Evolutionary conservation across 352 stramenopile genomes (phyloP).

Genomic region (Phytopythium vexans): DNA sequence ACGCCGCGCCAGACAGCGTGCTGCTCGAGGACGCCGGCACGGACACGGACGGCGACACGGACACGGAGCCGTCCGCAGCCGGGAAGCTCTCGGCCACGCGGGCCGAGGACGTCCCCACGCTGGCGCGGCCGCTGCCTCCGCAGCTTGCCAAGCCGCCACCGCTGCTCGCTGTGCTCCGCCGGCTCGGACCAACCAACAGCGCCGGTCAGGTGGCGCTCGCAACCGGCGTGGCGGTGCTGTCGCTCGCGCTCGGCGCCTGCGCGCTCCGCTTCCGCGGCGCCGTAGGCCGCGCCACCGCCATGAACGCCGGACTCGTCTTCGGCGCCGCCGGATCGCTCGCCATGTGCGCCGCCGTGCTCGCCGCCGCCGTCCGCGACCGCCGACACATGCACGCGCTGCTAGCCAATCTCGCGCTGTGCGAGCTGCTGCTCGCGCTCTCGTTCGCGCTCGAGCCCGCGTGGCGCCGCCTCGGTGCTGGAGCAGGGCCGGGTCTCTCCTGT

Average conservation of each 20-base stretch:
- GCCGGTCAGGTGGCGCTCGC: slow-evolving; percentile 38
- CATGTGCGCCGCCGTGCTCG: slow-evolving; percentile 59
- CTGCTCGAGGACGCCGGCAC: too few relatives aligned
- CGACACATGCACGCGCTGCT: slow-evolving; percentile 74
- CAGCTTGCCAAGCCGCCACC: not conserved
- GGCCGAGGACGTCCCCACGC: slow-evolving; percentile 1
- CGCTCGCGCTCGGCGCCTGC: slow-evolving; percentile 39
- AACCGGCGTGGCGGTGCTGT: slow-evolving; percentile 29
- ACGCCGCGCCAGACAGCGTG: too few relatives aligned
- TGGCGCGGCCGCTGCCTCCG: not conserved
- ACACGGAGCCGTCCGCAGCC: not conserved
- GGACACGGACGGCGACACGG: too few relatives aligned
- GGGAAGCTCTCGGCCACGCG: not conserved
- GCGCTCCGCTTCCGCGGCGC: slow-evolving; percentile 41
- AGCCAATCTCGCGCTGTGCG: slow-evolving; percentile 55
- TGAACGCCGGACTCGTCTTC: slow-evolving; percentile 63
- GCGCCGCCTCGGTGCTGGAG: slow-evolving; percentile 32
- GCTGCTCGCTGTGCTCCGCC: not conserved
- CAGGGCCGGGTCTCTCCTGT: slow-evolving; percentile 34
- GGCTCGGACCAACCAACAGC: not conserved
- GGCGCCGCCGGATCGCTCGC: slow-evolving; percentile 52
- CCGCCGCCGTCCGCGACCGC: slow-evolving; percentile 44
- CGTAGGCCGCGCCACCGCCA: slow-evolving; percentile 35
- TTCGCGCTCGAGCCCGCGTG: slow-evolving; percentile 70
- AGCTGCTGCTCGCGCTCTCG: slow-evolving; percentile 61